Conservation (phyloP, 495 filamentous ascomycete species). For the Podospora fimiseda region DNA sequence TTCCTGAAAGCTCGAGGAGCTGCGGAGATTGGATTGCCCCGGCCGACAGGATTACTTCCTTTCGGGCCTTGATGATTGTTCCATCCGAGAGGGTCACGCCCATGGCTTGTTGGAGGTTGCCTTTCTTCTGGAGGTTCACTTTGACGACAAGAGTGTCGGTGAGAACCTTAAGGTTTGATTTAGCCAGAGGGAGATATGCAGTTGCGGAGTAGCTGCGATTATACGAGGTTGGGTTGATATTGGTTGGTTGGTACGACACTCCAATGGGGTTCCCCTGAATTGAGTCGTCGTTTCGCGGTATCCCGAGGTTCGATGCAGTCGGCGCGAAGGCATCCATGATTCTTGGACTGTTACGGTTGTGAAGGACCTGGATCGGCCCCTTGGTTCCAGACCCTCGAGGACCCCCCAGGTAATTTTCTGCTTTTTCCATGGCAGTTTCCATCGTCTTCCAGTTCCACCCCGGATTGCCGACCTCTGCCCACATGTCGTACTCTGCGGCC, state of each 20-base stretch:
- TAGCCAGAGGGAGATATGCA: constrained; percentile 20
- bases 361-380: constrained; percentile 28
- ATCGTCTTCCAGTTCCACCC: constrained; percentile 52
- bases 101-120: constrained; percentile 11
- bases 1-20: constrained; percentile 42
- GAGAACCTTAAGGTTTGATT: constrained; percentile 17
- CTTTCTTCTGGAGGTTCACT: constrained; percentile 15
- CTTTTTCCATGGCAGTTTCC: constrained; percentile 28
- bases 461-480: constrained; percentile 47
- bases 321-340: constrained; percentile 27
- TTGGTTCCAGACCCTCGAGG: constrained; percentile 6
- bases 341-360: constrained; percentile 29
- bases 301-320: constrained; percentile 23
- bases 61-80: constrained; percentile 29
- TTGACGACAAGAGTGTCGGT: constrained; percentile 18
- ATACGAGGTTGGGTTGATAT: constrained; percentile 29
- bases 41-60: constrained; percentile 50
- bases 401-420: constrained; percentile 28
- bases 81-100: constrained; percentile 27
- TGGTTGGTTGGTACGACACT: constrained; percentile 33
- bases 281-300: constrained; percentile 27
- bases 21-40: constrained; percentile 48
- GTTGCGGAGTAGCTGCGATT: constrained; percentile 34
- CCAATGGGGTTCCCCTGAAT: constrained; percentile 33
- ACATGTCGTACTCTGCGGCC: constrained; percentile 51